Evolutionary conservation across 805 yeast genomes (phyloP), one percentile per base, ranked within the genome.

Genomic region (Candida easanensis): DNA sequence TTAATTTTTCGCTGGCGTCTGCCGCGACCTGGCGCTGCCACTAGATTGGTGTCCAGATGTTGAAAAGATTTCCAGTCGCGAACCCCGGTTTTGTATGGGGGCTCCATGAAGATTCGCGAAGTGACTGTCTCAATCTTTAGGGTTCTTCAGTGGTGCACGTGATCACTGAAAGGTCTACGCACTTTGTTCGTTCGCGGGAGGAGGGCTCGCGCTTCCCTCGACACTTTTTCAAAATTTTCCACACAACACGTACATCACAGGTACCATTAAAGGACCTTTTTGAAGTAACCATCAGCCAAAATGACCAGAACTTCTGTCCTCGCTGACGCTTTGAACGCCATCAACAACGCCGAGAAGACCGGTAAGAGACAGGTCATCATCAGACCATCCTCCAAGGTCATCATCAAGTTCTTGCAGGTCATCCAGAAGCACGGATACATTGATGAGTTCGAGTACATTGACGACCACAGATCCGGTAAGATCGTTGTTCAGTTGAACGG

Each of bases 381-480:
- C 77, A 87, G 97, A 83, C 97, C 97, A 60, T 88, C 97, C 43
- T 90, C 97, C 70, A 90, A 90, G 86, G 97, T 90, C 65, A 89
- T 90, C 79, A 82, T 90, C 84, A 90, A 88, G 78, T 90, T 88
- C 79, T 80, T 90, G 73, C 80, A 88, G 68, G 97, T 90, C 64
- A 89, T 90, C 87, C 97, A 90, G 81, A 88, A 81, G 78, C 97
- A 90, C 74, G 97, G 97, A 67, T 90, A 90, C 93, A 90, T 89
- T 78, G 97, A 90, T 68, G 97, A 89, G 77, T 89, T 89, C 73
- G 97, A 90, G 81, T 88, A 84, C 84, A 89, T 89, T 64, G 97
- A 89, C 69, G 97, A 89, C 82, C 97, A 89, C 90, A 88, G 97
- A 82, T 87, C 96, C 48, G 97, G 97, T 66, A 89, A 89, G 85